These are phyloP conservation scores for Corchorus olitorius DNA, from an alignment of 345 rosid genomes.

Conservation along the genomic window DNA sequence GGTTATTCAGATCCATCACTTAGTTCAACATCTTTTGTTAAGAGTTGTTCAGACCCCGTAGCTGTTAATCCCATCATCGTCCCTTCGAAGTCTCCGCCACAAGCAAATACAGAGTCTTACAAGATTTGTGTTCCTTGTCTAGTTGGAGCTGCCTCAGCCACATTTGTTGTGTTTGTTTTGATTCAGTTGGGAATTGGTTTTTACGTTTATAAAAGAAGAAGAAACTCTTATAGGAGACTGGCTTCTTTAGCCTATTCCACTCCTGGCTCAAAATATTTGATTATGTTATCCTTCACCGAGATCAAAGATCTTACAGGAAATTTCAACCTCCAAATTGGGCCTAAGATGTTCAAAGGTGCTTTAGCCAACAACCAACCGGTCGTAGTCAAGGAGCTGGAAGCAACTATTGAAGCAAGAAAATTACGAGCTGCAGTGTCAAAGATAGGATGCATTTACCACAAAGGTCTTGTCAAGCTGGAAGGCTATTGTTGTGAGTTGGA, in stretches of 20 bases:
- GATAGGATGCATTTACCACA: conserved; percentile 81
- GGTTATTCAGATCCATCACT: conserved; percentile 72
- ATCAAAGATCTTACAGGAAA: conserved; percentile 56
- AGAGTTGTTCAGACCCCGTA: conserved; percentile 65
- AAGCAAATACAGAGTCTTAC: conserved; percentile 27
- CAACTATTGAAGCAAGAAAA: conserved; percentile 54
- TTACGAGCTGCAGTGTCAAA: conserved; percentile 65
- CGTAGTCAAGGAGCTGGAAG: conserved; percentile 57
- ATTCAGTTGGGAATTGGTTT: conserved; percentile 57
- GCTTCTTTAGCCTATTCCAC: conserved; percentile 40
- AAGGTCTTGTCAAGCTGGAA: conserved; percentile 63
- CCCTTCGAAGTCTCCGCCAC: conserved; percentile 26
- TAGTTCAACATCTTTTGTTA: conserved; percentile 61
- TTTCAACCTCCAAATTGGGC: conserved; percentile 63
- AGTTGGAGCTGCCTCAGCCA: conserved; percentile 55
- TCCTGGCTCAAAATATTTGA: conserved; percentile 56
- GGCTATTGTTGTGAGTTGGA: conserved; percentile 72
- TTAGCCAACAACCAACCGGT: conserved; percentile 53
- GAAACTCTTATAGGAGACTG: conserved; percentile 42
- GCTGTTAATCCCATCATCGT: conserved; percentile 54
- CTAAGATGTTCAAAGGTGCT: conserved; percentile 58
- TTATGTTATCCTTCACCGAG: conserved; percentile 58
- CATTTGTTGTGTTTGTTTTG: conserved; percentile 43
- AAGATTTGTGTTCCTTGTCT: conserved; percentile 59
- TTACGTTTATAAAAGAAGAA: conserved; percentile 52